Base-by-base conservation (phyloP, 2,329 filamentous ascomycete genomes). In the Pezicula radicicola region DNA sequence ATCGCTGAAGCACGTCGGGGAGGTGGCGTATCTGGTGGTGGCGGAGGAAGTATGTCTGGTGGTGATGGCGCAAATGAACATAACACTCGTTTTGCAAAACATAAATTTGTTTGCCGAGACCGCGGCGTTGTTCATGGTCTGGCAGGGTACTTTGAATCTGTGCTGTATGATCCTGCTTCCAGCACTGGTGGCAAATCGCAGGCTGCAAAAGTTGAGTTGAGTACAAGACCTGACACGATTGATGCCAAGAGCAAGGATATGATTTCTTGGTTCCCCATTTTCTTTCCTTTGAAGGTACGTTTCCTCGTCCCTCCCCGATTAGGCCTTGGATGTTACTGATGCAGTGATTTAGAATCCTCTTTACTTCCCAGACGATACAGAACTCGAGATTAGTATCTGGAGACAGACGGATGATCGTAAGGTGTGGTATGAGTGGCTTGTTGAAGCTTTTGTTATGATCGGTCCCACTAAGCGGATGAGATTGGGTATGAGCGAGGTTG, bases 201-300 rank as follows among this genome's bases (percentile, higher is more conserved):
- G 6, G 70, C 57, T 63, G 74, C 73, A 1, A 85, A 83, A 60
- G 83, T 97, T 4, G 93, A 97, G 73, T 79, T 99, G 54, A 96
- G 91, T 64, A 99, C 89, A 4, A 88, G 96, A 63, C 95, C 94
- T 0, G 88, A 96, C 58, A 89, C 87, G 28, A 97, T 99, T 72
- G 90, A 94, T 51, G 75, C 76, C 52, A 97, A 97, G 81, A 96
- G 91, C 76, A 88, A 88, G 66, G 92, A 95, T 63, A 99, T 99
- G 95, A 96, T 97, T 58, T 96, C 90, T 50, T 99, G 94, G 94
- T 99, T 99, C 68, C 94, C 94, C 1, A 97, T 99, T 28, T 97
- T 93, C 74, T 99, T 99, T 67, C 94, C 95, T 0, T 74, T 99
- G 13, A 96, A 94, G 84, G 91, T 92, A 75, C 65, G 81, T 68